Evolutionary conservation across 2,329 filamentous ascomycete genomes (phyloP).

Genomic region (Cercospora canescens): DNA sequence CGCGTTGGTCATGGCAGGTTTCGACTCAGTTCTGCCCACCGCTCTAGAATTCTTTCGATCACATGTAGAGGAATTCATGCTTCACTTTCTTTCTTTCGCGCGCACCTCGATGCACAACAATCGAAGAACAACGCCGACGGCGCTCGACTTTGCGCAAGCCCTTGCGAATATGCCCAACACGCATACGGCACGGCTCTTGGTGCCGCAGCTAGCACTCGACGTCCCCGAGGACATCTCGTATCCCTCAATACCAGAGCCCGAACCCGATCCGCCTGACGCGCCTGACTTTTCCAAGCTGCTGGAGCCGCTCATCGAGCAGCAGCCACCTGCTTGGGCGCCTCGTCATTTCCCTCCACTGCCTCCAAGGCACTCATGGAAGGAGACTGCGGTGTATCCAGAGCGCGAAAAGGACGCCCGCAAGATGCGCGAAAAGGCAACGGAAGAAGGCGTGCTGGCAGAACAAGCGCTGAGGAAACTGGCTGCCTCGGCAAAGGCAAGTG

Average conservation of each 20-base stretch:
- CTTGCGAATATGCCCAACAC: constrained; percentile 42
- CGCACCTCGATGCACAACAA: constrained; percentile 59
- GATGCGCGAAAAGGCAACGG: constrained; percentile 58
- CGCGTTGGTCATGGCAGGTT: constrained; percentile 54
- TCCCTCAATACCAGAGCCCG: constrained; percentile 44
- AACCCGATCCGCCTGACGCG: constrained; percentile 41
- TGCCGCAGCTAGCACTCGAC: constrained; percentile 42
- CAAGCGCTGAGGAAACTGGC: constrained; percentile 63
- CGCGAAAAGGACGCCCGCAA: constrained; percentile 61
- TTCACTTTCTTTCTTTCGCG: constrained; percentile 54
- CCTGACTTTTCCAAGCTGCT: constrained; percentile 51
- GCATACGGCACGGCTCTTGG: constrained; percentile 40
- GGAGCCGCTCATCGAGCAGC: constrained; percentile 52
- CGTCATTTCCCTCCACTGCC: constrained; percentile 63
- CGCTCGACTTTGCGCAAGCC: constrained; percentile 59
- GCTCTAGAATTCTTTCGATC: constrained; percentile 59
- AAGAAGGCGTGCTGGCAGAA: constrained; percentile 66
- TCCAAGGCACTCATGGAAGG: constrained; percentile 63
- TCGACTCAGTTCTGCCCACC: constrained; percentile 55
- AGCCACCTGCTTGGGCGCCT: constrained; percentile 56
- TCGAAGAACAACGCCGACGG: constrained; percentile 57
- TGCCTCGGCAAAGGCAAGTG: constrained; percentile 51
- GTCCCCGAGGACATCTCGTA: constrained; percentile 36
- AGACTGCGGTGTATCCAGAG: constrained; percentile 59
- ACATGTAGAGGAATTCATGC: constrained; percentile 61